Percentiles rank a stretch among this genome's conserved stretches.
These are phyloP conservation scores for Trichoderma erinaceum DNA, from an alignment of 495 filamentous ascomycete species.

Conservation along the genomic window DNA sequence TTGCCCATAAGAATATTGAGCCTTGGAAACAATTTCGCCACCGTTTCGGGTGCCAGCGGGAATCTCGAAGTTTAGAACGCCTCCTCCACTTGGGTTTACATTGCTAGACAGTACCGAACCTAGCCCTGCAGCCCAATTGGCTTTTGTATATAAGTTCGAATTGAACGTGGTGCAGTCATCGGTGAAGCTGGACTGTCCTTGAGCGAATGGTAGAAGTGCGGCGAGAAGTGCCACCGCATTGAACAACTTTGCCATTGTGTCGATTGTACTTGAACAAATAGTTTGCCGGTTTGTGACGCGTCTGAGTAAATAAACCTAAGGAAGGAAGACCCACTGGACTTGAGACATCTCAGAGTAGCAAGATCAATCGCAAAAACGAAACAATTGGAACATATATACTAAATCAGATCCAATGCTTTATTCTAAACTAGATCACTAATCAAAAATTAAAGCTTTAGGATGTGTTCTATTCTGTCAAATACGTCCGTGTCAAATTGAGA, in stretches of 20 bases:
- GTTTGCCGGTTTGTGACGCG: neutral
- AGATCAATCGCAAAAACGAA: neutral
- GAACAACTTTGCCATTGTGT: neutral
- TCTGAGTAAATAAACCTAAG: neutral
- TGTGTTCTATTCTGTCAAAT: neutral
- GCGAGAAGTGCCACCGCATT: neutral
- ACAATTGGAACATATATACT: neutral
- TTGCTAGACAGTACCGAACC: neutral
- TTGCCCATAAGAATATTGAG: neutral
- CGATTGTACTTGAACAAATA: neutral
- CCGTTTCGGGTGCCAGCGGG: neutral
- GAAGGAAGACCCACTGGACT: neutral
- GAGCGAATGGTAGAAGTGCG: neutral
- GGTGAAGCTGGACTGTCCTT: neutral
- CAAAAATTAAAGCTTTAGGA: neutral
- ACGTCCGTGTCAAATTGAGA: neutral
- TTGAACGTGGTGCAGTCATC: slow-evolving; percentile 2
- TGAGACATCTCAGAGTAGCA: neutral
- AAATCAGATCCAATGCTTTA: neutral
- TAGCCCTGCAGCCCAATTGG: neutral
- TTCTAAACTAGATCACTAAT: neutral
- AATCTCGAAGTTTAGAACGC: neutral
- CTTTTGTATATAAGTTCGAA: neutral
- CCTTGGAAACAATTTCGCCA: neutral
- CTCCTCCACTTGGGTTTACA: slow-evolving; percentile 3